Percentiles rank a stretch among this genome's conserved stretches.
Conservation (phyloP, 345 rosid genomes). For the Eucalyptus pauciflora region DNA sequence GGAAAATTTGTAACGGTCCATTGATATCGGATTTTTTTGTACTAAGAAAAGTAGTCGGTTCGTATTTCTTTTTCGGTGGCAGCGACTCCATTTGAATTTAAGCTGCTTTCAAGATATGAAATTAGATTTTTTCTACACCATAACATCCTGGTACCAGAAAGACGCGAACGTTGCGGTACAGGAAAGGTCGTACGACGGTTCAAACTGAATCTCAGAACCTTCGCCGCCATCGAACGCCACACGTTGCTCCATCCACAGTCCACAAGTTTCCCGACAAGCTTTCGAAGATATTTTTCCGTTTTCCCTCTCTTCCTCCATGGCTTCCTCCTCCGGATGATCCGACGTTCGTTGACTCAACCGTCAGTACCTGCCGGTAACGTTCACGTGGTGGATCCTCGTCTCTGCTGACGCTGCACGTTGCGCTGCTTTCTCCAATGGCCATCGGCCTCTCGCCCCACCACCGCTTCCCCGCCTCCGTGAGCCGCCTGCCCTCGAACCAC, state of each 20-base stretch:
- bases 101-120: too few relatives aligned
- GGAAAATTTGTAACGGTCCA: fast-evolving
- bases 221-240: background rate
- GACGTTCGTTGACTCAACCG: background rate
- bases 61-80: background rate
- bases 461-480: background rate
- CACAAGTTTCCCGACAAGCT: background rate
- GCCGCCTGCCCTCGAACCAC: background rate
- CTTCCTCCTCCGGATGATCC: background rate
- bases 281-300: background rate
- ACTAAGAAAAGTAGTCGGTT: background rate
- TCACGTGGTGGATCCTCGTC: background rate
- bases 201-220: background rate
- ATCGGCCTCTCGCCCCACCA: background rate
- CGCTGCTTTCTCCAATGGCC: background rate
- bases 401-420: background rate
- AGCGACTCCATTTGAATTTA: too few relatives aligned
- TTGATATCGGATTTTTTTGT: fast-evolving
- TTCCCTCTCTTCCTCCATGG: background rate
- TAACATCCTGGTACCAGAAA: background rate
- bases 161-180: background rate
- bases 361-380: background rate
- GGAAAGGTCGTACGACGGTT: background rate
- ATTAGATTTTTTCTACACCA: background rate
- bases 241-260: background rate